These are phyloP conservation scores for Phaseolus coccineus DNA, from an alignment of 331 rosid species.

Conservation along the genomic window DNA sequence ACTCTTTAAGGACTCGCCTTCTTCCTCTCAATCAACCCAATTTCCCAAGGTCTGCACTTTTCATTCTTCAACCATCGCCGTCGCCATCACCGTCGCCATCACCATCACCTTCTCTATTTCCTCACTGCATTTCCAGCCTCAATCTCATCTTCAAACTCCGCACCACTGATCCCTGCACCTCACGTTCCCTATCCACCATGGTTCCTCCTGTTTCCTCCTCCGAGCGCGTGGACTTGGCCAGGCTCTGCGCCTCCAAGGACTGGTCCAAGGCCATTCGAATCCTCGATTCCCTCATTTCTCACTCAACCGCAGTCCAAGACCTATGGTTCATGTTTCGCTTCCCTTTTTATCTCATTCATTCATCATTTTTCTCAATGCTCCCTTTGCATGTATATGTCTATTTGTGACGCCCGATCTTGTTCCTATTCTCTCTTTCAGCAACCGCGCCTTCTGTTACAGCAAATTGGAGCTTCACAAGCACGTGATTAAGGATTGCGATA, in stretches of 20 bases:
- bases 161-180: slow-evolving; percentile 37
- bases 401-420: slow-evolving; percentile 39
- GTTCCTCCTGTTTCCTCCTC: slow-evolving; percentile 52
- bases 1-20: background rate
- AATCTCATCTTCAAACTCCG: background rate
- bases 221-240: slow-evolving; percentile 77
- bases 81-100: too few relatives aligned
- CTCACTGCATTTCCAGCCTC: slow-evolving; percentile 28
- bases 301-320: slow-evolving; percentile 70
- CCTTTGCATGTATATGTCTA: background rate
- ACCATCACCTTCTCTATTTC: background rate
- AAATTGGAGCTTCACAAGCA: slow-evolving; percentile 91
- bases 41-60: background rate
- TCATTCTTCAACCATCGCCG: background rate
- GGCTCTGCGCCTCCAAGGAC: slow-evolving; percentile 77
- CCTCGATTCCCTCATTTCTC: slow-evolving; percentile 75
- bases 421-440: slow-evolving; percentile 55
- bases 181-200: slow-evolving; percentile 48
- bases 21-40: background rate
- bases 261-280: slow-evolving; percentile 95
- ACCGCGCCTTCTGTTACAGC: slow-evolving; percentile 87
- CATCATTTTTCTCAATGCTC: background rate
- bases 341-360: background rate
- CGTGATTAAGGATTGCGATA: slow-evolving; percentile 86
- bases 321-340: slow-evolving; percentile 54